A percentile compares a stretch with the other conserved stretches of the same genome.
Conservation (phyloP, 768 basidiomycete genomes). For the Tylopilus plumbeoviolaceoides region DNA sequence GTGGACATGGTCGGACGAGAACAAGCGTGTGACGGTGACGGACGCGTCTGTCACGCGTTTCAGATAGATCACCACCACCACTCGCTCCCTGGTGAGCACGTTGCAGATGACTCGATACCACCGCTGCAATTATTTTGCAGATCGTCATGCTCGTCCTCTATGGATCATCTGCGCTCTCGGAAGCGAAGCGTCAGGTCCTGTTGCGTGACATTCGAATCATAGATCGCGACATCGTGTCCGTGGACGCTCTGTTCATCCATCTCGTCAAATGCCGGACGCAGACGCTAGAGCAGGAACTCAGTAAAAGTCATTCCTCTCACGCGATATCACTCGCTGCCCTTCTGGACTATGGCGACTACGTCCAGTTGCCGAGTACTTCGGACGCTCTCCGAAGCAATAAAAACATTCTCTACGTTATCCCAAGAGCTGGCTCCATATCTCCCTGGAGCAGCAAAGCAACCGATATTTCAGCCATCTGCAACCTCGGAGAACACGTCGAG, state of each 20-base stretch:
- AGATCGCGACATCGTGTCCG: constrained; percentile 50
- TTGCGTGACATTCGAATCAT: constrained; percentile 53
- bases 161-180: constrained; percentile 75
- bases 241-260: constrained; percentile 87
- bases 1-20: constrained; percentile 12
- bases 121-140: constrained; percentile 4
- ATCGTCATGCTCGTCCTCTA: constrained; percentile 69
- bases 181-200: constrained; percentile 64
- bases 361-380: constrained; percentile 44
- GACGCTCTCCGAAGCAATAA: constrained; percentile 28
- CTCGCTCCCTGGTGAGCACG: constrained; percentile 9
- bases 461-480: constrained; percentile 88
- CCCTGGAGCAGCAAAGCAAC: constrained; percentile 99
- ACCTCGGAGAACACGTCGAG: constrained; percentile 64
- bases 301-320: constrained; percentile 38
- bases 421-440: constrained; percentile 87
- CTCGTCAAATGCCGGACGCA: constrained; percentile 62
- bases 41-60: constrained; percentile 23
- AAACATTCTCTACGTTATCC: constrained; percentile 69
- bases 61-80: constrained; percentile 5
- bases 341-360: constrained; percentile 81
- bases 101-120: neutral
- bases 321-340: constrained; percentile 62
- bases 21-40: constrained; percentile 12
- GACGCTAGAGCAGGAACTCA: constrained; percentile 45